Percentiles rank a stretch among this genome's conserved stretches.
Evolutionary conservation across 345 rosid genomes (phyloP).

Genomic region (Ceriops decandra): DNA sequence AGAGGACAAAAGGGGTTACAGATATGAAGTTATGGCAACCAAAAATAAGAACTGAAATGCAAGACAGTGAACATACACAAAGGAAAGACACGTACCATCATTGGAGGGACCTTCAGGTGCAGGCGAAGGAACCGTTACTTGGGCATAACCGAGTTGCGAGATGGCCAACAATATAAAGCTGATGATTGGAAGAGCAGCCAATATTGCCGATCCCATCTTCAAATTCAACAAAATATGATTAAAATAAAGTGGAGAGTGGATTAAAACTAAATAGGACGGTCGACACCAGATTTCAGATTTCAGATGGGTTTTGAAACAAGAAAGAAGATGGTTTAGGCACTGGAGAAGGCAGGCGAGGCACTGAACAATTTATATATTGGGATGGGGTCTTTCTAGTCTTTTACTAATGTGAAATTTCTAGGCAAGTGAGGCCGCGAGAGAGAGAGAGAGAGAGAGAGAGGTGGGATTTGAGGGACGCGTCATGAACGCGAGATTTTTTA

Average conservation of each 20-base stretch:
- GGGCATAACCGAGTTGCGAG: slow-evolving; percentile 35
- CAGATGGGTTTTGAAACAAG: too few species aligned
- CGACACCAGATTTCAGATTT: too few species aligned
- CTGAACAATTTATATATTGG: neutral
- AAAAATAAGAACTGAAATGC: neutral
- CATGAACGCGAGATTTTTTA: slow-evolving; percentile 13
- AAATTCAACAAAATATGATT: too few species aligned
- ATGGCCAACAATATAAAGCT: slow-evolving; percentile 36
- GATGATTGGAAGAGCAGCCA: slow-evolving; percentile 20
- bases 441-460: neutral
- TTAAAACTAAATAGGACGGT: too few species aligned
- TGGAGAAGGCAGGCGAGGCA: neutral
- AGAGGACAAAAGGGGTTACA: too few species aligned
- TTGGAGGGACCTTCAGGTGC: slow-evolving; percentile 31
- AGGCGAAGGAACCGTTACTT: slow-evolving; percentile 38
- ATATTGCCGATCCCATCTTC: slow-evolving; percentile 27
- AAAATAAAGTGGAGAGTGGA: neutral
- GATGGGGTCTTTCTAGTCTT: neutral
- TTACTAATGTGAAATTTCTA: neutral
- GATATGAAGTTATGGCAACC: neutral
- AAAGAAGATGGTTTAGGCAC: neutral
- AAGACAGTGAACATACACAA: neutral
- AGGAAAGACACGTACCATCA: slow-evolving; percentile 31
- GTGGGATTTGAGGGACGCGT: slow-evolving; percentile 17
- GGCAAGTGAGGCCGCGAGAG: neutral